phyloP scores from a whole-genome alignment of 108 stramenopile species.

The Aurantiochytrium sp. region DNA sequence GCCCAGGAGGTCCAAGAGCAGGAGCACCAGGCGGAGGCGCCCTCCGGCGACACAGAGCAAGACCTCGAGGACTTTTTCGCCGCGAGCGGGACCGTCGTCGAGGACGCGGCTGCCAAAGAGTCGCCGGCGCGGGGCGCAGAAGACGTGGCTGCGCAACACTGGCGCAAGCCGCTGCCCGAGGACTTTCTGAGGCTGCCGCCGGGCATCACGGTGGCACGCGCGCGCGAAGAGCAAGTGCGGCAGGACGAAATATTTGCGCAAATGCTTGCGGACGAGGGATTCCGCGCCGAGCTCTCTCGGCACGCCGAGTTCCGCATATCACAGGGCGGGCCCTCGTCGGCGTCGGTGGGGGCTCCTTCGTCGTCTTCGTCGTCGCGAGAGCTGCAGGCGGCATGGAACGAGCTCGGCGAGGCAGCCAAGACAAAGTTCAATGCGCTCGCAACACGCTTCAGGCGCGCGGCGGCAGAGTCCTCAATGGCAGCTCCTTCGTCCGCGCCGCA shows the following conservation, averaged over 20 bases:
- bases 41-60: neutral
- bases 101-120: neutral
- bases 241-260: neutral
- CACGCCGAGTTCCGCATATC: slow-evolving; percentile 1
- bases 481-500: neutral
- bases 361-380: neutral
- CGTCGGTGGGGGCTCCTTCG: neutral
- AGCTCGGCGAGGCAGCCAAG: slow-evolving; percentile 17
- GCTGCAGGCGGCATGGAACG: neutral
- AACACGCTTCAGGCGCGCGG: neutral
- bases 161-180: neutral
- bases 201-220: neutral
- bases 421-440: slow-evolving; percentile 20
- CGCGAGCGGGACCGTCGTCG: neutral
- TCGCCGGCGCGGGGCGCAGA: neutral
- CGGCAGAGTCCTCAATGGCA: neutral
- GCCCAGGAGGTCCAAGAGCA: neutral
- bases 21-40: neutral
- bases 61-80: neutral
- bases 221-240: neutral
- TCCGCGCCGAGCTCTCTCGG: neutral
- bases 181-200: slow-evolving; percentile 23
- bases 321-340: neutral
- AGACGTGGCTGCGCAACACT: neutral
- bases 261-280: slow-evolving; percentile 8